A percentile compares a stretch with the other conserved stretches of the same genome.
Evolutionary conservation across 2,329 filamentous ascomycete species (phyloP).

Genomic region (Epicoccum sorghinum): DNA sequence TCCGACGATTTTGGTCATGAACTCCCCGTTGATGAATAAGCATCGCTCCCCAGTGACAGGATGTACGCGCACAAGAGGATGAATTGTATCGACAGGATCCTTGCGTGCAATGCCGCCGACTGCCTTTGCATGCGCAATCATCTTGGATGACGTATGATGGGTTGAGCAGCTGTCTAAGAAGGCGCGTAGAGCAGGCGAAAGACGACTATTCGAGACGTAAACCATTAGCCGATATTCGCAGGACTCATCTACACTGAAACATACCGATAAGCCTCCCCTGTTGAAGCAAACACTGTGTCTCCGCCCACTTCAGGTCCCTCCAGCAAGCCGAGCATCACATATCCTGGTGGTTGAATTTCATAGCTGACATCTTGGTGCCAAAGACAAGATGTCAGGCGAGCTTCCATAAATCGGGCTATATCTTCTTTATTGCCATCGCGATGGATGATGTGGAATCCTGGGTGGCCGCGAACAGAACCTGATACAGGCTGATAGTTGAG

Average conservation of each 20-base stretch:
- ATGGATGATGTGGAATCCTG: conserved; percentile 77
- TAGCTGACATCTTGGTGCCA: conserved; percentile 89
- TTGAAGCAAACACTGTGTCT: conserved; percentile 73
- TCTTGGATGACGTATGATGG: not conserved
- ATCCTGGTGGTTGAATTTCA: conserved; percentile 82
- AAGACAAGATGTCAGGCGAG: conserved; percentile 68
- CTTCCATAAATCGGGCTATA: conserved; percentile 63
- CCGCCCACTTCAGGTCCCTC: conserved; percentile 78
- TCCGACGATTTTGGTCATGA: conserved; percentile 77
- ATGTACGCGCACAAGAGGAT: conserved; percentile 19
- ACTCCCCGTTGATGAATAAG: conserved; percentile 19
- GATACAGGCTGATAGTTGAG: conserved; percentile 4
- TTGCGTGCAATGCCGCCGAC: conserved; percentile 71
- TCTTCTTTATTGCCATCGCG: conserved; percentile 65
- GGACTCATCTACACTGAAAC: not conserved
- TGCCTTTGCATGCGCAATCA: conserved; percentile 31
- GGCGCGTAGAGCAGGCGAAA: conserved; percentile 69
- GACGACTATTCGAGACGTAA: conserved; percentile 54
- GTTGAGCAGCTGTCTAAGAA: conserved; percentile 2
- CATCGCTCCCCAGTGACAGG: conserved; percentile 20
- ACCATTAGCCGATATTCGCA: not conserved
- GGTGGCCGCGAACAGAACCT: conserved; percentile 56
- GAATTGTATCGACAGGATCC: conserved; percentile 70
- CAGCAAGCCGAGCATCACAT: conserved; percentile 82
- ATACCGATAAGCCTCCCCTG: conserved; percentile 64